Evolutionary conservation across 2,329 filamentous ascomycete genomes (phyloP), one percentile per base, ranked within the genome.

Genomic region (Pseudogymnoascus sp.): DNA sequence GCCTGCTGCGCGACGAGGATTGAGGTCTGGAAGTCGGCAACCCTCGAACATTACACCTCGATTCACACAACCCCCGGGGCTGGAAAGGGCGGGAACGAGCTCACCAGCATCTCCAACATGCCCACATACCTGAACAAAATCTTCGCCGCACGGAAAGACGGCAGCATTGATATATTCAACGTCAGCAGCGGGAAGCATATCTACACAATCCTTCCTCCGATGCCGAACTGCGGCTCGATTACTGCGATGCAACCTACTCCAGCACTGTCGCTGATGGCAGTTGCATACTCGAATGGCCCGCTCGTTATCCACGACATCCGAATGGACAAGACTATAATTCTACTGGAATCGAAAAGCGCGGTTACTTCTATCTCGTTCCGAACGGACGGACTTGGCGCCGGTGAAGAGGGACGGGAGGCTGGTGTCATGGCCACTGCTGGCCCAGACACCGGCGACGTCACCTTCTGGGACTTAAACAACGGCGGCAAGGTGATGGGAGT

Each of bases 71-170:
- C 83, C 4, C 80, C 83, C 64, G 78, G 82, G 0, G 77, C 80
- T 1, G 78, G 77, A 65, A 79, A 84, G 33, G 81, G 81, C 19
- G 83, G 84, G 62, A 87, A 86, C 68, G 78, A 87, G 67, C 85
- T 97, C 63, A 91, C 89, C 0, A 86, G 88, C 59, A 82, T 96
- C 68, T 89, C 86, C 72, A 95, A 85, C 70, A 91, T 97, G 88
- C 92, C 93, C 1, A 97, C 94, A 0, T 96, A 92, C 74, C 76
- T 99, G 65, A 99, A 99, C 80, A 99, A 99, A 76, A 84, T 99
- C 49, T 91, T 97, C 67, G 89, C 91, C 2, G 95, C 91, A 8
- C 87, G 91, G 69, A 84, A 83, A 66, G 92, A 99, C 73, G 94
- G 94, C 6, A 89, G 87, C 74, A 87, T 97, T 7, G 94, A 99